Evolutionary conservation across 805 yeast genomes (phyloP).

Genomic region (Metschnikowia lochheadii): DNA sequence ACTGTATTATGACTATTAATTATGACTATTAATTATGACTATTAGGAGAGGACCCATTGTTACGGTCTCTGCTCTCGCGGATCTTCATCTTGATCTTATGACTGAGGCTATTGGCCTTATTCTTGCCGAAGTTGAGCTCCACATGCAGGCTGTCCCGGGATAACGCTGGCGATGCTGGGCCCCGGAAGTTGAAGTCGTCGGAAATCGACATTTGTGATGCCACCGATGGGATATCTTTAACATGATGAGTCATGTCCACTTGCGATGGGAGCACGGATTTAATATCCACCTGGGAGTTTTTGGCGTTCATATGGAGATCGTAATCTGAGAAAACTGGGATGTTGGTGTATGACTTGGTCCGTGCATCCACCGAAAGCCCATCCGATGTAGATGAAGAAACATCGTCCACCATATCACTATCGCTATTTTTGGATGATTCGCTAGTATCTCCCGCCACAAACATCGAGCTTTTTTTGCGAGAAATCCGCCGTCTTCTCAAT

Average conservation of each 20-base stretch:
- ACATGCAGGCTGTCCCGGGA: slow-evolving; percentile 26
- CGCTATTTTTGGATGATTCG: slow-evolving; percentile 10
- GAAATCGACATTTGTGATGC: slow-evolving; percentile 29
- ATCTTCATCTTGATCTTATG: slow-evolving; percentile 34
- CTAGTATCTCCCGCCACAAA: slow-evolving; percentile 8
- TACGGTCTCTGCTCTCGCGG: slow-evolving; percentile 31
- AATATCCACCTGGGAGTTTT: slow-evolving; percentile 15
- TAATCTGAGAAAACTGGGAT: slow-evolving; percentile 61
- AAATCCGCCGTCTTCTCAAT: slow-evolving; percentile 40
- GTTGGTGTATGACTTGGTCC: slow-evolving; percentile 57
- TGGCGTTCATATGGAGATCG: slow-evolving; percentile 29
- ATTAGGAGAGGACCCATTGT: neutral
- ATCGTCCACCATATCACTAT: slow-evolving; percentile 20
- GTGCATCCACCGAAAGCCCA: slow-evolving; percentile 56
- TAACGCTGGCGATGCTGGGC: slow-evolving; percentile 11
- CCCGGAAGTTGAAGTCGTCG: slow-evolving; percentile 28
- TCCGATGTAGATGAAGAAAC: slow-evolving; percentile 47
- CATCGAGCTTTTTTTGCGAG: slow-evolving; percentile 22
- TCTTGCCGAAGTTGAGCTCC: slow-evolving; percentile 30
- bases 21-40: neutral
- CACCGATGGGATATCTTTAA: slow-evolving; percentile 1
- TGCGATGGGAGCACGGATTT: slow-evolving; percentile 11
- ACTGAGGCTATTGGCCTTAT: slow-evolving; percentile 16
- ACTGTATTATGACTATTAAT: too few species aligned
- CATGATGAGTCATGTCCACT: too few species aligned